Base-by-base conservation (phyloP, 768 basidiomycete genomes). In the Psilocybe sp. region DNA sequence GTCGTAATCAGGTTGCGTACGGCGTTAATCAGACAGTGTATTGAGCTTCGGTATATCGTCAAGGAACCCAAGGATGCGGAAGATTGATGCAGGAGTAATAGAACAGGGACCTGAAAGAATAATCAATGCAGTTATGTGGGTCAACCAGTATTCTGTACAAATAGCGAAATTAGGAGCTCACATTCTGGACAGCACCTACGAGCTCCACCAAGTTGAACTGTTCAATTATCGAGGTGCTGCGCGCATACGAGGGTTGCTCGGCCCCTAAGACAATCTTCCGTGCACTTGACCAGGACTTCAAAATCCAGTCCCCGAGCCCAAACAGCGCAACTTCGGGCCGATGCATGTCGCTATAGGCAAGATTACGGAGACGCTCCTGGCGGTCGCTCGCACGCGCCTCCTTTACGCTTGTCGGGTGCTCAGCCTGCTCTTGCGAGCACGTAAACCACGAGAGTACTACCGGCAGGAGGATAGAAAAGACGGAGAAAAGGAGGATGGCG, bases 291-390 rank as follows among this genome's bases (percentile, higher is more conserved):
- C 92, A 95, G 6, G 82, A 80, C 48, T 80, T 75, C 50, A 94
- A 69, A 47, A 94, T 85, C 92, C 92, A 95, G 35, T 89, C 85
- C 10, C 83, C 85, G 13, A 95, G 75, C 4, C 89, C 89, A 64
- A 92, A 95, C 3, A 94, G 73, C 32, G 85, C 74, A 31, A 94
- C 78, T 64, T 95, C 92, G 13, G 86, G 83, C n/a, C 89, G 84
- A 64, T 89, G 82, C 0, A 69, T 60, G 35, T 90, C 90, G 60
- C 81, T 87, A 64, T 87, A 82, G 0, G 84, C 91, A 35, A 93
- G 69, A 58, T 77, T 81, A 7, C 87, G 82, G 76, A 92, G 80
- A 38, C 77, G 79, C 60, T 92, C 89, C 60, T 87, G 85, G 37
- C 81, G 81, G 45, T 87, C 84, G 19, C 81, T 79, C 2, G 84